phyloP scores from a whole-genome alignment of 768 basidiomycete genomes.

The Lentinus brumalis region DNA sequence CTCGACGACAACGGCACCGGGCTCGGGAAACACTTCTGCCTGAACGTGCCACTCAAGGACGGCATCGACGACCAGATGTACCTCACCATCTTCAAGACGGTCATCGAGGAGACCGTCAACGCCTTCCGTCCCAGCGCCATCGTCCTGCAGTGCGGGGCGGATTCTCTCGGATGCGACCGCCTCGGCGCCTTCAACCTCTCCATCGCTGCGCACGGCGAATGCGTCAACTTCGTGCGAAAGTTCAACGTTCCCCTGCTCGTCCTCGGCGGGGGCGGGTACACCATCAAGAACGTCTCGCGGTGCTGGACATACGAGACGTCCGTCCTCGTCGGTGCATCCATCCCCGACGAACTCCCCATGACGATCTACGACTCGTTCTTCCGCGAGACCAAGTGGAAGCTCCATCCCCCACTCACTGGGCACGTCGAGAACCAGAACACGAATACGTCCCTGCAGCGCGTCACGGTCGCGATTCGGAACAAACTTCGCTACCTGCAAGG shows the following conservation, averaged over 20 bases:
- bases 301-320: slow-evolving; percentile 99
- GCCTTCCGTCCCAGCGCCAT: slow-evolving; percentile 88
- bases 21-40: slow-evolving; percentile 90
- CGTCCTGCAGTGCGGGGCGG: slow-evolving; percentile 96
- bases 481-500: slow-evolving; percentile 92
- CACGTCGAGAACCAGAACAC: slow-evolving; percentile 95
- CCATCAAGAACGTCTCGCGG: slow-evolving; percentile 94
- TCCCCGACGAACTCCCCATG: slow-evolving; percentile 85
- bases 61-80: slow-evolving; percentile 99
- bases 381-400: slow-evolving; percentile 85
- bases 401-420: slow-evolving; percentile 90
- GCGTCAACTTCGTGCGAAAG: slow-evolving; percentile 93
- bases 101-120: slow-evolving; percentile 91
- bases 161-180: slow-evolving; percentile 92
- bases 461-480: slow-evolving; percentile 81
- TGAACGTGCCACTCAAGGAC: slow-evolving; percentile 94
- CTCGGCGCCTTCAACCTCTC: slow-evolving; percentile 97
- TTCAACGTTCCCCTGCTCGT: slow-evolving; percentile 91
- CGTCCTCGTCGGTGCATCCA: slow-evolving; percentile 78
- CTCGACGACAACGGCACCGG: slow-evolving; percentile 88
- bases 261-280: slow-evolving; percentile 95
- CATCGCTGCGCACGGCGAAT: slow-evolving; percentile 97
- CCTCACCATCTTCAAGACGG: slow-evolving; percentile 90
- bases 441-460: slow-evolving; percentile 77
- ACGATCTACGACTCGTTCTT: slow-evolving; percentile 95